Conservation (phyloP, 139 green algal species). For the Medakamo hakoo region DNA sequence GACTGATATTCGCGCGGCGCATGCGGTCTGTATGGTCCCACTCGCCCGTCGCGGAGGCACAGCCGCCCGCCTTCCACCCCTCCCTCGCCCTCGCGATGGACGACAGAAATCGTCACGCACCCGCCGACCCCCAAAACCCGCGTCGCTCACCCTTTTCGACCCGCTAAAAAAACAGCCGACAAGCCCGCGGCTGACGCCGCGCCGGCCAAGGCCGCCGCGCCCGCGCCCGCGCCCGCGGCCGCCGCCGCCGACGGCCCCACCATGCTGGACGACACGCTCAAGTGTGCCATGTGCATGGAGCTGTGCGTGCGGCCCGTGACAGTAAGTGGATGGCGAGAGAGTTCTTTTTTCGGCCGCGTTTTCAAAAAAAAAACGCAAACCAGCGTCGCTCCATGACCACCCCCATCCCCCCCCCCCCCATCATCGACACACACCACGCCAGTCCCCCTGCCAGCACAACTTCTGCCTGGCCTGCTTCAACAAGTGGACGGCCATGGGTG, state of each 20-base stretch:
- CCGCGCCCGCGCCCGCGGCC: background rate
- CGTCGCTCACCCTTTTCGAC: background rate
- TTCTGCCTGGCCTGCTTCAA: conserved; percentile 89
- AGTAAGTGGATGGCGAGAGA: conserved; percentile 15
- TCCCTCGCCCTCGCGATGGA: too few species aligned
- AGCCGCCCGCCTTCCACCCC: background rate
- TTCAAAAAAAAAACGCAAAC: background rate
- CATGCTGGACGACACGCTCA: conserved; percentile 63
- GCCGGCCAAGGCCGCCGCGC: background rate
- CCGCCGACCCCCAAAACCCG: background rate
- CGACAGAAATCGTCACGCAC: background rate
- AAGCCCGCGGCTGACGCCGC: background rate
- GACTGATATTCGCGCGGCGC: too few species aligned
- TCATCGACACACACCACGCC: conserved; percentile 5
- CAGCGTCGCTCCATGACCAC: background rate
- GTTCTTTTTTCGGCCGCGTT: background rate
- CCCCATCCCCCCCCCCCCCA: too few species aligned
- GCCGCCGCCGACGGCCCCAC: background rate
- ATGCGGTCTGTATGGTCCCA: too few species aligned
- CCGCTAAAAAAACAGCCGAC: too few species aligned
- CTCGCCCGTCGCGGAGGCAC: too few species aligned
- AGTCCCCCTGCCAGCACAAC: conserved; percentile 92
- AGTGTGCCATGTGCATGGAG: conserved; percentile 74
- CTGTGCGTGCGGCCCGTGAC: conserved; percentile 76
- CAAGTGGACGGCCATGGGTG: conserved; percentile 42